Conservation (phyloP, 2,329 filamentous ascomycete species). For the Aspergillus terreus region DNA sequence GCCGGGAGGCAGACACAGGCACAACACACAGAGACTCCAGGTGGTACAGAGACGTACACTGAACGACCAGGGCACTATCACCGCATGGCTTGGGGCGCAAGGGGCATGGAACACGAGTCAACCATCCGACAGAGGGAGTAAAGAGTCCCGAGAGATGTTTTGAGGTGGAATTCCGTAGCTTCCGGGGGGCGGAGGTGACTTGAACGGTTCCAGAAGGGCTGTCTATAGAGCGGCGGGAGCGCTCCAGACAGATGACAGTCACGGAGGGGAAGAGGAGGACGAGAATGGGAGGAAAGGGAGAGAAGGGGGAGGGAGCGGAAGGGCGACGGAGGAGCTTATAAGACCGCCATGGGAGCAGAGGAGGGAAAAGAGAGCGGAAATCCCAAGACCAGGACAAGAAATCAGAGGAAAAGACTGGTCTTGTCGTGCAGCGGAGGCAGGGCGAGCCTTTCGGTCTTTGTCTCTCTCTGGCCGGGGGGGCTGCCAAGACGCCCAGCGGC, state of each 20-base stretch:
- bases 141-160: constrained; percentile 3
- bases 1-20: constrained; percentile 6
- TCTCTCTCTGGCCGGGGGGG: constrained; percentile 9
- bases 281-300: constrained; percentile 8
- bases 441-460: constrained; percentile 4
- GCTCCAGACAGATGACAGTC: constrained; percentile 2
- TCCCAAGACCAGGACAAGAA: constrained; percentile 16
- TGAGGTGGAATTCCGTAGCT: too few species aligned
- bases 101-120: constrained; percentile 9
- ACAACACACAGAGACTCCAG: constrained; percentile 4
- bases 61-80: constrained; percentile 18
- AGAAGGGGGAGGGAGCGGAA: constrained; percentile 10
- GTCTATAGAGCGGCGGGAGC: constrained; percentile 5
- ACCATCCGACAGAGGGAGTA: background rate
- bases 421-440: constrained; percentile 19
- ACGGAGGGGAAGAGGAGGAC: background rate
- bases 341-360: constrained; percentile 14
- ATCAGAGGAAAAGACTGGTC: constrained; percentile 14
- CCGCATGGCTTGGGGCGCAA: constrained; percentile 21
- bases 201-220: too few species aligned
- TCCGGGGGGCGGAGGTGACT: too few species aligned
- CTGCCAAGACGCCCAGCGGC: constrained; percentile 30
- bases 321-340: constrained; percentile 12
- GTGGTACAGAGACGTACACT: constrained; percentile 21
- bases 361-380: constrained; percentile 18